Evolutionary conservation across 2,329 filamentous ascomycete species (phyloP).

Genomic region (Mollisiaceae sp.): DNA sequence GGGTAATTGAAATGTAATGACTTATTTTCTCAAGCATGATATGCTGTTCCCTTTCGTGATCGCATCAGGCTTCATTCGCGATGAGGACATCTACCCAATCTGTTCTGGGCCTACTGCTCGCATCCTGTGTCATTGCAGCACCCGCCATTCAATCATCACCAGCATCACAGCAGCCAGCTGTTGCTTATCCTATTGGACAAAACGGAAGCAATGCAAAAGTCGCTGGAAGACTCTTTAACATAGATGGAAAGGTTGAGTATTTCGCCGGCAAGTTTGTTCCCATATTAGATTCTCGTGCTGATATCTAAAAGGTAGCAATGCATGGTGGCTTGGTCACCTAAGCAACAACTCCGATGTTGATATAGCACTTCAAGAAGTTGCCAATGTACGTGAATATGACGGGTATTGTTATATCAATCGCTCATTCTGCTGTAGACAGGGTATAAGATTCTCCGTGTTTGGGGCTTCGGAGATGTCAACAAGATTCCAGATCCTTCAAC

Average conservation of each 20-base stretch:
- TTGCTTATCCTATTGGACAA: slow-evolving; percentile 27
- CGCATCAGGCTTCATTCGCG: background rate
- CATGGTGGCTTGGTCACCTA: slow-evolving; percentile 60
- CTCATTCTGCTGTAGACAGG: slow-evolving; percentile 50
- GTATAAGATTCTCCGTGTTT: slow-evolving; percentile 62
- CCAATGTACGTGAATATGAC: slow-evolving; percentile 31
- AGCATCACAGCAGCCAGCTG: slow-evolving; percentile 19
- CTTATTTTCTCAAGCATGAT: too few relatives aligned
- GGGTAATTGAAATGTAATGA: background rate
- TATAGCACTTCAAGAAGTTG: slow-evolving; percentile 52
- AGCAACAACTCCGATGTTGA: slow-evolving; percentile 61
- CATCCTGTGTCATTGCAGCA: slow-evolving; percentile 5
- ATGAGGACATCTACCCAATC: slow-evolving; percentile 18
- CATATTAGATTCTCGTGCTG: slow-evolving; percentile 29
- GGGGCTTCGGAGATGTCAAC: slow-evolving; percentile 67
- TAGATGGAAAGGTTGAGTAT: slow-evolving; percentile 53
- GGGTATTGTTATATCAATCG: background rate
- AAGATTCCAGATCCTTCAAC: slow-evolving; percentile 37
- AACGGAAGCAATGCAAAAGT: slow-evolving; percentile 27
- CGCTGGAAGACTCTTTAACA: slow-evolving; percentile 45
- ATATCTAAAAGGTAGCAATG: slow-evolving; percentile 51
- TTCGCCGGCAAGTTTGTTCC: slow-evolving; percentile 43
- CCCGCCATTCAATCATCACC: slow-evolving; percentile 14
- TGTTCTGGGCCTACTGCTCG: background rate
- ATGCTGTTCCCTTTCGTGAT: background rate